phyloP scores from a whole-genome alignment of 257 asterid species.

The Nicotiana obtusifolia region DNA sequence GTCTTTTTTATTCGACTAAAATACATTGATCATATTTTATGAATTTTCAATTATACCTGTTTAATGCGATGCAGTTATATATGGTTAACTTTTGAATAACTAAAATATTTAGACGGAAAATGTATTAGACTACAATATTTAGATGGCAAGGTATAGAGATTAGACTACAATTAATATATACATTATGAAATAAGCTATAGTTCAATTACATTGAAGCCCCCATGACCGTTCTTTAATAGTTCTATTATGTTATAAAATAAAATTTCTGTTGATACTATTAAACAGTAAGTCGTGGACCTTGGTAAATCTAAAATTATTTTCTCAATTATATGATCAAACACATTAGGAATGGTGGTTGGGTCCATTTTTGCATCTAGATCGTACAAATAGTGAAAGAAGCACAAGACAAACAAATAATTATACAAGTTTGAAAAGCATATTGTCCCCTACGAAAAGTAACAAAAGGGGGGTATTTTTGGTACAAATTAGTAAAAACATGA shows the following conservation, averaged over 20 bases:
- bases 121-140: not conserved
- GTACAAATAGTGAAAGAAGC: not conserved
- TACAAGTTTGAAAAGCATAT: not conserved
- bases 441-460: not conserved
- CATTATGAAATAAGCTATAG: too few relatives aligned
- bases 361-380: slow-evolving; percentile 4
- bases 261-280: too few relatives aligned
- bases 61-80: not conserved
- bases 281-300: not conserved
- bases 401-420: not conserved
- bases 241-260: too few relatives aligned
- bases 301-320: not conserved
- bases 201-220: not conserved
- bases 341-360: not conserved
- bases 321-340: not conserved
- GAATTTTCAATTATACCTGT: not conserved
- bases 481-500: not conserved
- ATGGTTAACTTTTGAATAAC: not conserved
- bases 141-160: too few relatives aligned
- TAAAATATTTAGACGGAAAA: not conserved
- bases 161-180: too few relatives aligned
- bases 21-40: too few relatives aligned
- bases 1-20: too few relatives aligned
- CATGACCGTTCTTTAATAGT: not conserved
- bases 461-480: not conserved